Percentiles rank a stretch among this genome's conserved stretches.
Conservation (phyloP, 2,329 filamentous ascomycete species). For the Cadophora sp. region DNA sequence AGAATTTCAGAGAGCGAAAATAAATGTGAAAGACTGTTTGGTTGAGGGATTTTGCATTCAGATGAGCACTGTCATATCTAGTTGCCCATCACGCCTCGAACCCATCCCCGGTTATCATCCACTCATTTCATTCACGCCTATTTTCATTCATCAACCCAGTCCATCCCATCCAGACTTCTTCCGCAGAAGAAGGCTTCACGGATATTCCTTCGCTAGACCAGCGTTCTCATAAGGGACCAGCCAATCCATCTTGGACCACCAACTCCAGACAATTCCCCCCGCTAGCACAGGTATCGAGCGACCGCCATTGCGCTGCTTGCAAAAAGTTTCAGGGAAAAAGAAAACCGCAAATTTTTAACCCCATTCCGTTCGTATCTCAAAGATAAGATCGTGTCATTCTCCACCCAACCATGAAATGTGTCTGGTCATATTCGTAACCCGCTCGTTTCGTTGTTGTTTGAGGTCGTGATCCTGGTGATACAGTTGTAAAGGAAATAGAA, state of each 20-base stretch:
- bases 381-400: slow-evolving; percentile 23
- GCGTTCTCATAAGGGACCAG: slow-evolving; percentile 5
- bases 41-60: slow-evolving; percentile 28
- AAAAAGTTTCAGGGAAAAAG: slow-evolving; percentile 6
- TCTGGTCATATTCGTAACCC: slow-evolving; percentile 34
- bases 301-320: slow-evolving; percentile 4
- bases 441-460: slow-evolving; percentile 29
- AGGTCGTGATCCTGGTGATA: slow-evolving; percentile 41
- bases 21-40: slow-evolving; percentile 7
- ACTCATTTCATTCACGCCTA: slow-evolving; percentile 14
- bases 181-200: background rate
- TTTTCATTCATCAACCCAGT: slow-evolving; percentile 17
- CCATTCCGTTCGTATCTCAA: slow-evolving; percentile 27
- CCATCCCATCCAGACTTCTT: slow-evolving; percentile 13
- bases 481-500: slow-evolving; percentile 37
- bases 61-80: slow-evolving; percentile 33
- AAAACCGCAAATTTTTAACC: slow-evolving; percentile 20
- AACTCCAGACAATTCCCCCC: slow-evolving; percentile 15
- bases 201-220: background rate
- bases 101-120: slow-evolving; percentile 27
- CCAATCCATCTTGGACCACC: slow-evolving; percentile 12
- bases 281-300: slow-evolving; percentile 21
- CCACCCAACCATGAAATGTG: slow-evolving; percentile 33
- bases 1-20: background rate
- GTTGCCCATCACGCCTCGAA: slow-evolving; percentile 24